Conservation (phyloP, 176 grass and related monocot species). For the Aegilops longissima region DNA sequence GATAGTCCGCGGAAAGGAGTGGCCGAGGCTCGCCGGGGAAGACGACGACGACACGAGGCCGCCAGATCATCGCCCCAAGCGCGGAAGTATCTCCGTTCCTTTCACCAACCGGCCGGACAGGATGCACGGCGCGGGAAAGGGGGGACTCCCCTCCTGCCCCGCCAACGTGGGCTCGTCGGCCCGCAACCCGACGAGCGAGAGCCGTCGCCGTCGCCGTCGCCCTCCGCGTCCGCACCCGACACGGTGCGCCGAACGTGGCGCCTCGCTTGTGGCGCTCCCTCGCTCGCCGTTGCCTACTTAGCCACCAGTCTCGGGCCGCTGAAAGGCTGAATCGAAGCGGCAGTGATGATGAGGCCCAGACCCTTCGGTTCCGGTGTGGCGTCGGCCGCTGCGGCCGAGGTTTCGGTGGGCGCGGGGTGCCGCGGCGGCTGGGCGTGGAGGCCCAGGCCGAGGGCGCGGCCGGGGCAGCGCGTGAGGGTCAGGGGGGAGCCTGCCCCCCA, state of each 20-base stretch:
- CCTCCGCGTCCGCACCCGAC: slow-evolving; percentile 6
- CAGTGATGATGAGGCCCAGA: slow-evolving; percentile 33
- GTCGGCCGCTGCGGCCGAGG: slow-evolving; percentile 5
- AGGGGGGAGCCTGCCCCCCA: not conserved
- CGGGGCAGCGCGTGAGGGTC: not conserved
- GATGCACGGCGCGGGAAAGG: not conserved
- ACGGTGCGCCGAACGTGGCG: slow-evolving; percentile 37
- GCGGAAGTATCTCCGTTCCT: slow-evolving; percentile 28
- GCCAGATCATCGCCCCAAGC: slow-evolving; percentile 22
- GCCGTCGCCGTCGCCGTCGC: not conserved
- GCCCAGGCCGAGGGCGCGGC: not conserved
- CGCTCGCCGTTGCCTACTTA: slow-evolving; percentile 21
- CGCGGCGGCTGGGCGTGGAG: slow-evolving; percentile 23
- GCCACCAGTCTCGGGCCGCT: not conserved
- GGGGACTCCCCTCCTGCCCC: not conserved
- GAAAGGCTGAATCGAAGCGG: not conserved
- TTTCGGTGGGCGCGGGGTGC: slow-evolving; percentile 8
- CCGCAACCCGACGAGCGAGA: slow-evolving; percentile 27
- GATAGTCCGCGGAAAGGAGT: slow-evolving; percentile 14
- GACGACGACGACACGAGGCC: slow-evolving; percentile 27
- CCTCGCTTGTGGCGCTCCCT: not conserved
- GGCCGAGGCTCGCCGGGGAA: slow-evolving; percentile 32
- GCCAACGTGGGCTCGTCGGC: not conserved
- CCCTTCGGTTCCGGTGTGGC: not conserved
- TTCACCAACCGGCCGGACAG: not conserved